phyloP scores from a whole-genome alignment of 164 flowering plant species.

The Chimonanthus praecox region DNA sequence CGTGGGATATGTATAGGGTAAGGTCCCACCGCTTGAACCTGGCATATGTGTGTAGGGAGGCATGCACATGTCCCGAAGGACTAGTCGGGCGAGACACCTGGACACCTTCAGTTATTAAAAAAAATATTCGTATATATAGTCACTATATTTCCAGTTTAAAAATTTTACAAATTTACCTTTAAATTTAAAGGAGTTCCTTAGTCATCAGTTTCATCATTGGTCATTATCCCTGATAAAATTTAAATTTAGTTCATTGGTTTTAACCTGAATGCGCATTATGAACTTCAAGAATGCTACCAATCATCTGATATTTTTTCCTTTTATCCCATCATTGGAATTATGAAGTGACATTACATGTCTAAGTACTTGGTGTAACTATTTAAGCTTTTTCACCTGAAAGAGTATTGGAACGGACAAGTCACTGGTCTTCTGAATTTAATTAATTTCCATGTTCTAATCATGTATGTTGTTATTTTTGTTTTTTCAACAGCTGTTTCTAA shows the following conservation, averaged over 20 bases:
- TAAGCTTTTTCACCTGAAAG: no score
- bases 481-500: neutral
- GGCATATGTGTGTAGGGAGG: no score
- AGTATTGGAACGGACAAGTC: neutral
- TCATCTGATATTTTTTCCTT: neutral
- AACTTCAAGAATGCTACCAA: neutral
- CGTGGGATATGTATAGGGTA: no score
- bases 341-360: neutral
- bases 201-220: neutral
- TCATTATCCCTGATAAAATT: no score
- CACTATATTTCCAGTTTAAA: neutral
- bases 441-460: neutral
- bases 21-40: no score
- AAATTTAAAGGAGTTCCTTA: neutral
- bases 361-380: no score
- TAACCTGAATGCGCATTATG: neutral
- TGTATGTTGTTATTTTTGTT: neutral
- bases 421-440: neutral
- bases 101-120: no score
- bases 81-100: no score
- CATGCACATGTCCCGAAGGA: no score
- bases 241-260: neutral
- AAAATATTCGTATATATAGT: no score
- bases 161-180: neutral
- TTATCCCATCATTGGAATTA: neutral